Evolutionary conservation across 306 rosid species (phyloP), one percentile per base, ranked within the genome.

Genomic region (Echinosophora koreensis): DNA sequence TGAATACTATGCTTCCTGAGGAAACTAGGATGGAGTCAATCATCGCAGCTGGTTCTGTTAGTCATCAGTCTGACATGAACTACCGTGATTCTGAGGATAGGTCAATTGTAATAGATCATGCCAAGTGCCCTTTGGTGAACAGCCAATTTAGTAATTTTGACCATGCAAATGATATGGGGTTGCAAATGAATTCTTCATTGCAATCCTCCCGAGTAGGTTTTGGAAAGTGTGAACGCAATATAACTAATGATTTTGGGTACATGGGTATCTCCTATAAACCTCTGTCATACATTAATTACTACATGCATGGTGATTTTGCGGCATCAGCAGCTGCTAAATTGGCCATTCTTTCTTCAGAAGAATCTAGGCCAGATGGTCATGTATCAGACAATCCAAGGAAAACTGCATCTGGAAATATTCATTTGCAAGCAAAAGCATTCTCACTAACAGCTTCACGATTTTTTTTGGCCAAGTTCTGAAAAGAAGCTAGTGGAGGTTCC

Each of bases 381-480:
- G 83, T 76, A 50, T 84, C 88, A 7, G 97, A 78, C 63, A 92
- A 81, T 81, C 73, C 83, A 32, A 89, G 87, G 85, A 92, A 90
- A 84, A 84, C 62, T 59, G 69, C 82, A 63, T 76, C 92, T 66
- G 88, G 73, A 50, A 84, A 85, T 78, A 86, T 74, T 77, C 64
- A 73, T 74, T 84, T 91, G 87, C 99, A 95, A 84, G 85, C 91
- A 74, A 95, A 92, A 83, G 97, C 99, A 32, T 95, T 95, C 81
- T 92, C 96, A 44, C 76, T 77, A 83, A 58, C 81, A 58, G 97
- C 93, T 56, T 88, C 97, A 6, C 97, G 97, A 27, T 95, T 95
- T 90, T 90, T 92, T 95, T 86, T 95, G 97, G 99, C 99, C 99
- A 49, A 87, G 87, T 79, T 86, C 86, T 75, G 99, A 95, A 76